Evolutionary conservation across 164 flowering plant genomes (phyloP), one percentile per base, ranked within the genome.

Genomic region (Tetracentron sinense): DNA sequence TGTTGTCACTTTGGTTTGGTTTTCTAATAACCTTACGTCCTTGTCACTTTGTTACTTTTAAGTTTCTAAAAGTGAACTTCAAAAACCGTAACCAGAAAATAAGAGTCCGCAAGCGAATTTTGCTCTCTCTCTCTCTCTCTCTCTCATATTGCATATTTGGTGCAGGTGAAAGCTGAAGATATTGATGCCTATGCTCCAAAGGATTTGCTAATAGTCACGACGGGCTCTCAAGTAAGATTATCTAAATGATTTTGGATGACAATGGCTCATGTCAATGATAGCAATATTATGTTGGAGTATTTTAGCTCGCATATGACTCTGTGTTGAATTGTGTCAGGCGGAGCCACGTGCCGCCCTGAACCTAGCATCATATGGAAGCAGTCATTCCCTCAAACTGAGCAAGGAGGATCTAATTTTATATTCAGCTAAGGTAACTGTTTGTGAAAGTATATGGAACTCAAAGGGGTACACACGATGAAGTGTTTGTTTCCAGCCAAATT

Each of bases 301-400:
- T 65, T 48, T 57, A 38, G 65, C 66, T 60, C 42, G 66, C 67
- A 48, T 68, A 58, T 83, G 68, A 74, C 71, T 67, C 44, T 46
- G 55, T 68, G 46, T 65, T 23, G 55, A 69, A 52, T 70, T 78
- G 73, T 83, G 83, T 86, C 90, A 94, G 99, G 99, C 94, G 80
- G 99, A 94, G 75, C 93, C 97, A 56, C 96, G 96, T 72, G 99
- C 99, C 66, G 97, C 99, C 42, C 74, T 94, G 73, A 94, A 94
- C 80, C 97, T 94, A 69, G 97, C 99, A 61, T 94, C 99, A 28
- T 84, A 75, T 80, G 99, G 97, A 66, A 78, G 92, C 66, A 94
- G 99, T 65, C 96, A 89, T 72, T 81, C 96, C 42, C 84, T 94
- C 65, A 94, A 94, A 72, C 72, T 94, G 65, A 80, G 55, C 69